phyloP scores from a whole-genome alignment of 2,329 filamentous ascomycete species.

The Chaetomium globosum region DNA sequence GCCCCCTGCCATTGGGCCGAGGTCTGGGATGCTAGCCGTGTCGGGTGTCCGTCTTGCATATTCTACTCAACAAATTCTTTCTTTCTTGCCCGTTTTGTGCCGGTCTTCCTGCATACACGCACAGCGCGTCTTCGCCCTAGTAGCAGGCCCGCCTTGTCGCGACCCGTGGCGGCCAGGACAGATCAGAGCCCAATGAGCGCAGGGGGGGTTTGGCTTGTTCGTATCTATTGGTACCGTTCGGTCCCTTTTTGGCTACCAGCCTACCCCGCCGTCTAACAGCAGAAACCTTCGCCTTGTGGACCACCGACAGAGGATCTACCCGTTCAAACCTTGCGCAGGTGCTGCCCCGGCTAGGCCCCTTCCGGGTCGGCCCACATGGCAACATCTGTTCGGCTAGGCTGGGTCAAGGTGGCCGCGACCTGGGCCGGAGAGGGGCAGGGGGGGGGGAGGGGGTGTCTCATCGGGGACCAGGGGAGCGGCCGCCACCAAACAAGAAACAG shows the following conservation, averaged over 20 bases:
- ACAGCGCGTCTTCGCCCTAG: constrained; percentile 23
- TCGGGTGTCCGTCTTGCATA: constrained; percentile 2
- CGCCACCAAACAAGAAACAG: constrained; percentile 33
- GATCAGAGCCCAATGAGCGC: constrained; percentile 16
- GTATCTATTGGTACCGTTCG: constrained; percentile 13
- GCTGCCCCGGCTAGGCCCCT: constrained; percentile 29
- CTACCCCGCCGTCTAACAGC: constrained; percentile 25
- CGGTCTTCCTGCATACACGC: constrained; percentile 28
- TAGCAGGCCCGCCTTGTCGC: constrained; percentile 29
- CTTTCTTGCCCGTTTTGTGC: constrained; percentile 15
- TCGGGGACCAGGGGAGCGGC: constrained; percentile 15
- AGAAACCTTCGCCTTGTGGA: constrained; percentile 20
- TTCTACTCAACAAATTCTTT: constrained; percentile 10
- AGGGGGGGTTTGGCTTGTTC: neutral
- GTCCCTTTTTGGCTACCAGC: neutral
- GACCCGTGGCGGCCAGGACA: constrained; percentile 24
- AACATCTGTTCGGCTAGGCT: constrained; percentile 35
- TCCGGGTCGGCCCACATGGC: constrained; percentile 37
- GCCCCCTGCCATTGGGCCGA: constrained; percentile 28
- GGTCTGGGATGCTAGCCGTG: constrained; percentile 20
- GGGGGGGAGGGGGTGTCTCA: constrained; percentile 13
- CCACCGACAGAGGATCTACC: constrained; percentile 32
- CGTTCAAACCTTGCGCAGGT: constrained; percentile 28
- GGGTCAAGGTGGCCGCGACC: constrained; percentile 33
- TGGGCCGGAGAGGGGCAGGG: constrained; percentile 21